Evolutionary conservation across 2,329 filamentous ascomycete species (phyloP), one percentile per base, ranked within the genome.

Genomic region (Alternaria tenuissima): DNA sequence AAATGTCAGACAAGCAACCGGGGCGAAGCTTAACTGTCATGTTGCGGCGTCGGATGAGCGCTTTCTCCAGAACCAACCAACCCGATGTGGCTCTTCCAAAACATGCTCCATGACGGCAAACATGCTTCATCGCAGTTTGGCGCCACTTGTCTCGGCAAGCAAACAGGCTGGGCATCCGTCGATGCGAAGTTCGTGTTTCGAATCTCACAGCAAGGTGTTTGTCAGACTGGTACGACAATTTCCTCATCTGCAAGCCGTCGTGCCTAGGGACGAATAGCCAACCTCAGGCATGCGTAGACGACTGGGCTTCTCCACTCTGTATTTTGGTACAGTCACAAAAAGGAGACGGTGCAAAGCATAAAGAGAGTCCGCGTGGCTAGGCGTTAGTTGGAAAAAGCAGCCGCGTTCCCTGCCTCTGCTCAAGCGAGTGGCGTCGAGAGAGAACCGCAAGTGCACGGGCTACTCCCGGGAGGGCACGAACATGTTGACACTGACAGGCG

Each of bases 21-120:
- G 53, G 39, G 60, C 63, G 65, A 76, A 67, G 71, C 73, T 72
- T 74, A 69, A 62, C 62, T 60, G 55, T 60, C 57, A 61, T 46
- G 36, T 59, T 52, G 46, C 22, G 47, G 47, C 52, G 39, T 41
- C 32, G 41, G 32, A 46, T 38, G 39, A 49, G 39, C 38, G 18
- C 52, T 52, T 46, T 53, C 53, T 47, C 22, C 53, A 54, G 26
- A 26, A n/a, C 54, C 32, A 52, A 52, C 44, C 59, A 55, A 52
- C 59, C 57, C 22, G 36, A 32, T 48, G 36, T 38, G 22, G n/a
- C 46, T 42, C 46, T 48, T 46, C 51, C 47, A 57, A 63, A 56
- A 60, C 55, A 54, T 46, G 47, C 18, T 41, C 53, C 52, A 58
- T 49, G 16, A 49, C 47, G 41, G 30, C 36, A 42, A 51, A 49